phyloP scores from a whole-genome alignment of 768 basidiomycete species.

The Podaxis sp. region DNA sequence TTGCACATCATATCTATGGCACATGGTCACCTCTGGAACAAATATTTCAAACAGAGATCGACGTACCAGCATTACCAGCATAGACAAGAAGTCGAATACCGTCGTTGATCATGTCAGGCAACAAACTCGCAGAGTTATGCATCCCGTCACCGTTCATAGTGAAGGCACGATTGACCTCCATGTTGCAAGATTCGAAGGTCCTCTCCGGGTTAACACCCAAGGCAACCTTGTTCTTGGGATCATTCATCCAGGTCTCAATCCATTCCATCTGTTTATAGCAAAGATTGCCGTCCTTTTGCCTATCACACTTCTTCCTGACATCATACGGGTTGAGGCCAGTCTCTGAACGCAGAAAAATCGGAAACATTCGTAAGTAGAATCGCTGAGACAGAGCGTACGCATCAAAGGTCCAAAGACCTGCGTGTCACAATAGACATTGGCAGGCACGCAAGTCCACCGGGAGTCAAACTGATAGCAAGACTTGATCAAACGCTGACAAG shows the following conservation, averaged over 20 bases:
- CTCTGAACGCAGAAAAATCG: conserved; percentile 34
- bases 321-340: conserved; percentile 89
- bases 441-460: conserved; percentile 69
- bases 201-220: conserved; percentile 66
- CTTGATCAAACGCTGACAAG: conserved; percentile 72
- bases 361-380: not conserved
- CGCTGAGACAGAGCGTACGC: conserved; percentile 40
- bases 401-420: conserved; percentile 72
- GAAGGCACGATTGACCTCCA: conserved; percentile 81
- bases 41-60: not conserved
- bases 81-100: conserved; percentile 87
- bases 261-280: conserved; percentile 82
- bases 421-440: conserved; percentile 74
- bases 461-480: conserved; percentile 65
- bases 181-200: conserved; percentile 72
- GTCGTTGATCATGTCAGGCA: conserved; percentile 78
- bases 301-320: conserved; percentile 74
- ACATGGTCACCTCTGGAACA: conserved; percentile 9
- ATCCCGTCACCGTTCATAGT: conserved; percentile 80
- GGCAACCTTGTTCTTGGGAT: conserved; percentile 69
- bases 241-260: conserved; percentile 90
- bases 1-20: conserved; percentile 83
- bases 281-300: conserved; percentile 61
- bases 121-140: conserved; percentile 75
- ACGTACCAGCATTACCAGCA: conserved; percentile 78